phyloP scores from a whole-genome alignment of 345 rosid genomes.

The Salix exigua region DNA sequence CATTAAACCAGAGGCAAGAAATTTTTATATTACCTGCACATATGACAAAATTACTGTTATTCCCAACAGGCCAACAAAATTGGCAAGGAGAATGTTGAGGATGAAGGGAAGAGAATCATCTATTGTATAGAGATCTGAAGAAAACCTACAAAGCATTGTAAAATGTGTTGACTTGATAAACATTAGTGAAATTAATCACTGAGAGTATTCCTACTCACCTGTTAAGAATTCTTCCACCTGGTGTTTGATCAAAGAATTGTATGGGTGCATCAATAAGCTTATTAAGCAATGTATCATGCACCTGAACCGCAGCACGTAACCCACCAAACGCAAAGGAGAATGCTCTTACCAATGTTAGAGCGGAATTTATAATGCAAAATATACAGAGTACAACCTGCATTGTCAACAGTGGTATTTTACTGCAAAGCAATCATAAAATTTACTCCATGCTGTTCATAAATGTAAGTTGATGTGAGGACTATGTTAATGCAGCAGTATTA shows the following conservation, averaged over 20 bases:
- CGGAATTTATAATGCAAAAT: constrained; percentile 71
- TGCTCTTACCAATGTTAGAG: constrained; percentile 76
- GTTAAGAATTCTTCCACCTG: constrained; percentile 93
- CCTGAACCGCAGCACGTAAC: constrained; percentile 65
- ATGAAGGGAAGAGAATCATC: constrained; percentile 97
- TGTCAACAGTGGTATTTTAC: constrained; percentile 2
- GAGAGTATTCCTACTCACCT: constrained; percentile 43
- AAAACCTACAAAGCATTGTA: constrained; percentile 49
- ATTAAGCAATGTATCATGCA: constrained; percentile 59
- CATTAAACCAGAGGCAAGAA: constrained; percentile 10
- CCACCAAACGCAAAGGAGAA: constrained; percentile 97
- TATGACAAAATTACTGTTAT: constrained; percentile 72
- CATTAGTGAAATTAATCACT: constrained; percentile 4
- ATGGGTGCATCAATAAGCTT: constrained; percentile 77
- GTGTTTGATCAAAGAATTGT: constrained; percentile 88
- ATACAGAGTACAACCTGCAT: constrained; percentile 66
- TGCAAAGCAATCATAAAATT: too few relatives aligned
- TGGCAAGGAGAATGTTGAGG: constrained; percentile 88
- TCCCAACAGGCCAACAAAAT: constrained; percentile 84
- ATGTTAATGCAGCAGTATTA: too few relatives aligned
- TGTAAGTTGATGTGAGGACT: too few relatives aligned
- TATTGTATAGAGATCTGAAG: constrained; percentile 87
- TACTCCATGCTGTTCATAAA: too few relatives aligned
- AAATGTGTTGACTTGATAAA: background rate
- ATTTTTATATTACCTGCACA: constrained; percentile 61